Base-by-base conservation (phyloP, 495 filamentous ascomycete genomes). In the Apiosordaria backusii region DNA sequence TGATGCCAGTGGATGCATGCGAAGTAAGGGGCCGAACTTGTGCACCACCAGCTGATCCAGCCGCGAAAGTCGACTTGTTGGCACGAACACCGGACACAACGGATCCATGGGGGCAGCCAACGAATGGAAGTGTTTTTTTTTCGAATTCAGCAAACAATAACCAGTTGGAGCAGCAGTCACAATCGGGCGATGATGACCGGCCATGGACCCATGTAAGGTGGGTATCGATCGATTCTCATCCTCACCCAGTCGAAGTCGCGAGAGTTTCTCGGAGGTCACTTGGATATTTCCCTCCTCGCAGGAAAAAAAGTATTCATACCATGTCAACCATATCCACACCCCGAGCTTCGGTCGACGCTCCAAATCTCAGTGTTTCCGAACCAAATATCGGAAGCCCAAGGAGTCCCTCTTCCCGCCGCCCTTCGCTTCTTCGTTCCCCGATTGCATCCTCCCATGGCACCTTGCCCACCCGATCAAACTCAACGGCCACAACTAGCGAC, bases 1-100 rank as follows among this genome's bases (percentile, higher is more conserved):
- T 96, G 9, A 76, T 99, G 26, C 95, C 95, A 3, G 92, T 98
- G 15, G 95, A 97, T 72, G 90, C 90, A 10, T 97, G 95, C 75
- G 87, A 87, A 23, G 85, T 93, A 45, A 93, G 93, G 71, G 95
- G 95, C 13, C 85, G 88, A 21, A 83, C 82, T 5, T 85, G 83
- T 70, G 76, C 84, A 24, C 75, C 76, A 1, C 80, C 81, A 7
- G 66, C 71, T 9, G 66, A 65, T 6, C 67, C 74, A 18, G 66
- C 72, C 24, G 65, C 72, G 50, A 73, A 77, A 58, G 79, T 85
- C 58, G 80, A 83, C 71, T 73, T 79, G 50, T 71, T 84, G 7
- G 78, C 81, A 35, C 71, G 75, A 55, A 85, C 83, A 4, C 83
- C 81, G 1, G 73, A 77, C 45, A 64, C 58, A 19, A 60, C 62